Evolutionary conservation across 139 green algal species (phyloP).

Genomic region (Gonium pectorale): DNA sequence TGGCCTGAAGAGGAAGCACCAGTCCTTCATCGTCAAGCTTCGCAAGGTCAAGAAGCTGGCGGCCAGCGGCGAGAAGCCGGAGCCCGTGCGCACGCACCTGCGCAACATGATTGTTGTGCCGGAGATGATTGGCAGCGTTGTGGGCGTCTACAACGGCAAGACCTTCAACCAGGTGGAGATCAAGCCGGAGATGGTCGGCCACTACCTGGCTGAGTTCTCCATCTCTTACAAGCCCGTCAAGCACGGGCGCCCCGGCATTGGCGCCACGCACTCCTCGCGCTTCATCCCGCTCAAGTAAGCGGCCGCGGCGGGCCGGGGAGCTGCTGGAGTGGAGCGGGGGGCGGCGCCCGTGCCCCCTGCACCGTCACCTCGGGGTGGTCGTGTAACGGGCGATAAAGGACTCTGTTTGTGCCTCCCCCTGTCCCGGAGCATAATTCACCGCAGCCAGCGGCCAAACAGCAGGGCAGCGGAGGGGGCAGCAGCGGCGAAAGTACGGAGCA

Average conservation of each 20-base stretch:
- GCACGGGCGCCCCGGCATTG: slow-evolving; percentile 98
- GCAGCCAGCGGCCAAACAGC: too few species aligned
- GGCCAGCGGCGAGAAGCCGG: slow-evolving; percentile 94
- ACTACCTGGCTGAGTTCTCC: slow-evolving; percentile 99
- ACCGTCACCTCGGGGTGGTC: neutral
- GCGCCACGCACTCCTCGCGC: slow-evolving; percentile 92
- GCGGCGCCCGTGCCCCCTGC: neutral
- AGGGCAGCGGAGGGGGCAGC: too few species aligned
- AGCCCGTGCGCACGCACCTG: slow-evolving; percentile 98
- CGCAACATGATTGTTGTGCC: slow-evolving; percentile 99
- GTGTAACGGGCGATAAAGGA: slow-evolving; percentile 37
- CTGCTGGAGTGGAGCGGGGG: neutral
- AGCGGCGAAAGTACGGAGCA: too few species aligned
- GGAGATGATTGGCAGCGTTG: slow-evolving; percentile 98
- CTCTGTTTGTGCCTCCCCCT: neutral
- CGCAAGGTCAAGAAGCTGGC: slow-evolving; percentile 91
- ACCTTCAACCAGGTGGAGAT: slow-evolving; percentile 95
- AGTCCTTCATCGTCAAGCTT: slow-evolving; percentile 98
- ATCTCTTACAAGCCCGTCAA: slow-evolving; percentile 99
- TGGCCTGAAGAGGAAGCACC: slow-evolving; percentile 96
- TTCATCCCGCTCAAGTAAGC: slow-evolving; percentile 99
- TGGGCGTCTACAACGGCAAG: slow-evolving; percentile 99
- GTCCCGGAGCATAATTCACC: neutral
- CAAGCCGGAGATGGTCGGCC: slow-evolving; percentile 96
- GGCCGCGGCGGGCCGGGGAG: neutral